A percentile compares a stretch with the other conserved stretches of the same genome.
phyloP scores from a whole-genome alignment of 192 early-diverging fungal species.

The Haplosporangium gracile region DNA sequence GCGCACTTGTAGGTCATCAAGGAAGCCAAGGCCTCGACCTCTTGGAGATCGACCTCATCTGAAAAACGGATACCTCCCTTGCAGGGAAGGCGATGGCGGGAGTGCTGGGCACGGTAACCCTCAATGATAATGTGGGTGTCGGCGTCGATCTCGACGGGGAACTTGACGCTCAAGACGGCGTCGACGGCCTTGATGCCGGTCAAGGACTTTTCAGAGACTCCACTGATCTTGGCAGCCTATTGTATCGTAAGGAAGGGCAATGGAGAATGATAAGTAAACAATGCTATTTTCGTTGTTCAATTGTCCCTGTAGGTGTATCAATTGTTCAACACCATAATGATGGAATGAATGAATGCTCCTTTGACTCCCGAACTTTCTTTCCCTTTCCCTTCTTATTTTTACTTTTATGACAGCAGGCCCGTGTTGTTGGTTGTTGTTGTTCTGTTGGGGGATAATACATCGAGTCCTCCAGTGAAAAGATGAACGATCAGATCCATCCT shows the following conservation, averaged over 20 bases:
- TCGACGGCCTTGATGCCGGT: conserved; percentile 81
- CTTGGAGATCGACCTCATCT: conserved; percentile 81
- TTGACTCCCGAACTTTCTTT: background rate
- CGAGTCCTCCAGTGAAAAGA: background rate
- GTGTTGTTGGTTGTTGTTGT: background rate
- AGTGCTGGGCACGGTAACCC: conserved; percentile 87
- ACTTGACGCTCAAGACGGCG: conserved; percentile 78
- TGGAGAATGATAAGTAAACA: background rate
- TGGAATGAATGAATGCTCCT: background rate
- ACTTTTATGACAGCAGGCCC: no score
- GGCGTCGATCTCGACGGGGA: conserved; percentile 78
- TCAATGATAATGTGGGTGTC: conserved; percentile 78
- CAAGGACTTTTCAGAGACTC: conserved; percentile 69
- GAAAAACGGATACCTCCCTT: conserved; percentile 89
- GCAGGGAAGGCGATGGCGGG: conserved; percentile 82
- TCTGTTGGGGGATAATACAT: background rate
- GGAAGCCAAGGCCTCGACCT: conserved; percentile 84
- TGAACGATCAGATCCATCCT: background rate
- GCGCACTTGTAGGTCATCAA: conserved; percentile 92
- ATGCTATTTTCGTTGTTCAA: background rate
- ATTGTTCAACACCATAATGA: background rate
- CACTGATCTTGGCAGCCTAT: conserved; percentile 75
- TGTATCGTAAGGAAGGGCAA: background rate
- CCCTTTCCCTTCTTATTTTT: background rate
- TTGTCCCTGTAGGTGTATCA: background rate